A percentile compares a stretch with the other conserved stretches of the same genome.
phyloP scores from a whole-genome alignment of 2,329 filamentous ascomycete species.

The Colletotrichum sp. region DNA sequence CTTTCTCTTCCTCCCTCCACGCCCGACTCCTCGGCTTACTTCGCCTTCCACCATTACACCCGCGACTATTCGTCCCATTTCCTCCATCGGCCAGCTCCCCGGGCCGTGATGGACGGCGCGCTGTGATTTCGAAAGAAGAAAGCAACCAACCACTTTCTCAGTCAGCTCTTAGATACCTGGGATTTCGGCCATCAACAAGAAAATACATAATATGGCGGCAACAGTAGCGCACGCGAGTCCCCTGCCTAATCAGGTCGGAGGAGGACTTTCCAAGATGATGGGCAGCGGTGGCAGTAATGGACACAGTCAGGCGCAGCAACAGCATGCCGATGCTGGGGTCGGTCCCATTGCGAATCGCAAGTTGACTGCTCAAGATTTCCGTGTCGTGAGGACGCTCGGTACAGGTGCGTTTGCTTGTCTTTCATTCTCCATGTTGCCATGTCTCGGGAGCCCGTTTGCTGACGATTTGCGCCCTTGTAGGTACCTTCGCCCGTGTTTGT shows the following conservation, averaged over 20 bases:
- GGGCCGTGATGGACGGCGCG: constrained; percentile 5
- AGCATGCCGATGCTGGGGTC: constrained; percentile 12
- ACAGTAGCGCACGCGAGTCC: constrained; percentile 16
- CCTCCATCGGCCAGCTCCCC: neutral
- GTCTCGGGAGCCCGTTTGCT: constrained; percentile 9
- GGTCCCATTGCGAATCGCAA: constrained; percentile 22
- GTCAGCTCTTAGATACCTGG: neutral
- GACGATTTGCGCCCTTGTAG: constrained; percentile 38
- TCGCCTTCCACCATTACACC: neutral
- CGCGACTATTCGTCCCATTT: neutral
- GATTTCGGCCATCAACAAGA: constrained; percentile 10
- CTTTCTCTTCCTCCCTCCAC: neutral
- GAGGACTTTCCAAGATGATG: constrained; percentile 19
- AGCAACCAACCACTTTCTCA: neutral
- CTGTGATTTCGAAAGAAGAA: constrained; percentile 2
- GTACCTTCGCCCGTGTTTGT: constrained; percentile 83
- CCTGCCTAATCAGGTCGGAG: constrained; percentile 13
- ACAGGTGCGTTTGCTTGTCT: constrained; percentile 59
- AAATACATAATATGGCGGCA: constrained; percentile 19
- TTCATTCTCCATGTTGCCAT: neutral
- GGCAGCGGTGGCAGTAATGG: neutral
- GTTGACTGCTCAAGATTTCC: constrained; percentile 63
- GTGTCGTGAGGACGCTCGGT: constrained; percentile 75
- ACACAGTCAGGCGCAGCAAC: constrained; percentile 1
- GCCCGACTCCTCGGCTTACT: neutral